Base-by-base conservation (phyloP, 495 filamentous ascomycete genomes). In the Penicillium flavigenum region DNA sequence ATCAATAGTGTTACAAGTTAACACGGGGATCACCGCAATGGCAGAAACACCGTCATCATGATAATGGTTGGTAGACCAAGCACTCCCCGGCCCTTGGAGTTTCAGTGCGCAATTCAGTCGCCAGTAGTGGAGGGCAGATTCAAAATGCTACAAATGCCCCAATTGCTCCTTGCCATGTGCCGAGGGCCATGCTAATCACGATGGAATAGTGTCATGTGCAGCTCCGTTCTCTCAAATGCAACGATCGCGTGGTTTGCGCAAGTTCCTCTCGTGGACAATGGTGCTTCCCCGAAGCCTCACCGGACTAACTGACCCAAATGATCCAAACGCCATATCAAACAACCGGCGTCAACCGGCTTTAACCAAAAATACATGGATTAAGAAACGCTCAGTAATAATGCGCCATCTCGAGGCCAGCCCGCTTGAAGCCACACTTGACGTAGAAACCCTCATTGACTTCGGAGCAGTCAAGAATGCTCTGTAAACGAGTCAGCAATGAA, bases 381-480 rank as follows among this genome's bases (percentile, higher is more conserved):
- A 48, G 9, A 47, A 19, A 11, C 31, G 42, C 47, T 70, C 86
- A 88, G 72, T 93, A 92, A 71, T 96, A 96, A 74, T 96, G 92
- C 43, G 92, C 94, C 94, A 98, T 98, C 74, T 98, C 91, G 51
- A 97, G 73, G 9, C 94, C 94, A 24, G 92, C 95, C 46, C 92
- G 79, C 74, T 90, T 89, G 73, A 95, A 98, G 43, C 93, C 95
- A 70, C 94, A 98, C 82, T 98, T 98, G 63, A 96, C 84, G 72
- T 98, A 98, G 79, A 98, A 98, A 16, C 92, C 94, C 75, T 96
- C 91, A 72, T 98, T 98, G 62, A 88, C 75, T 68, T 90, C 87
- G 9, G 83, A 87, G 69, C 88, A 91, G 60, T 91, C 88, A 27
- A 91, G 79, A 52, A 91, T 90, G 26, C 78, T 83, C 85, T 86